Conservation (phyloP, 345 rosid genomes). For the Salix udensis region DNA sequence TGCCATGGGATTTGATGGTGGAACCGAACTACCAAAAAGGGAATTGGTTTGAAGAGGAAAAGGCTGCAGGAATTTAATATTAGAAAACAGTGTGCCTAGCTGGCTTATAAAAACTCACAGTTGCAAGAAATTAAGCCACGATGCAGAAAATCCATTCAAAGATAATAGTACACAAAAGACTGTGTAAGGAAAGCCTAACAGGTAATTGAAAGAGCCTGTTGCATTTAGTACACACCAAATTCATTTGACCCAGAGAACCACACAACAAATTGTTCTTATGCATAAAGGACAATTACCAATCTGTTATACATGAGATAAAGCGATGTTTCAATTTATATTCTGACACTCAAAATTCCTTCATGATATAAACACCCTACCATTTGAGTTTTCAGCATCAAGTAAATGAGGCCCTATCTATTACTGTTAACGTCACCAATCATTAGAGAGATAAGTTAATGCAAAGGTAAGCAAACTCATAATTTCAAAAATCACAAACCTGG, state of each 20-base stretch:
- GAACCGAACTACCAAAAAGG: constrained; percentile 55
- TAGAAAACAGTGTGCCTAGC: neutral
- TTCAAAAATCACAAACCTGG: constrained; percentile 50
- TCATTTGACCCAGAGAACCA: neutral
- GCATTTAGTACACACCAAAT: neutral
- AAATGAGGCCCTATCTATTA: neutral
- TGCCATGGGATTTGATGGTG: constrained; percentile 44
- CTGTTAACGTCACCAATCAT: neutral
- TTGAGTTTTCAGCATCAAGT: neutral
- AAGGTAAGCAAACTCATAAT: neutral
- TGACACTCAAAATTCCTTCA: neutral
- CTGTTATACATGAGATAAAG: neutral
- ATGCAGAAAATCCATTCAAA: neutral
- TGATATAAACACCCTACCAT: neutral
- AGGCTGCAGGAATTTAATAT: constrained; percentile 51
- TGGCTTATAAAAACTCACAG: neutral
- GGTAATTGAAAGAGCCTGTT: neutral
- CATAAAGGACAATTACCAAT: neutral
- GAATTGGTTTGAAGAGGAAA: constrained; percentile 77
- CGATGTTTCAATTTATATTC: neutral
- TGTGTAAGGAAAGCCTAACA: neutral
- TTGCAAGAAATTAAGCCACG: neutral
- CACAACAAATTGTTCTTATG: neutral
- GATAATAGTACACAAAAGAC: neutral
- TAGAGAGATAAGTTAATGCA: neutral